A percentile compares a stretch with the other conserved stretches of the same genome.
These are phyloP conservation scores for Coemansia asiatica DNA, from an alignment of 192 early-diverging fungal species.

Conservation along the genomic window DNA sequence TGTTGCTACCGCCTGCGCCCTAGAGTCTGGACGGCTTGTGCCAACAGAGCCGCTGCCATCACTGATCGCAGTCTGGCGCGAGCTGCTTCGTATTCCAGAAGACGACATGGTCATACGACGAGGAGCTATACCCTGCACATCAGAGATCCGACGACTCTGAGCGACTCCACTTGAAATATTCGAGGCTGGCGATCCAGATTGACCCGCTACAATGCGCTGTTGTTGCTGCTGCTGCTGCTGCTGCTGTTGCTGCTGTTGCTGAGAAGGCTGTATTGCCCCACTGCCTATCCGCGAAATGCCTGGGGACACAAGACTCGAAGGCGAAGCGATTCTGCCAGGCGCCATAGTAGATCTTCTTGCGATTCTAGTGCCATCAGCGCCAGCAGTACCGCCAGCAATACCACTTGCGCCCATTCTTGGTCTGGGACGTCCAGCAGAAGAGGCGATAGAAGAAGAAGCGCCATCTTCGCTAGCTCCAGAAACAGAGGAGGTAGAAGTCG, in stretches of 20 bases:
- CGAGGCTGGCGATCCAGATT: neutral
- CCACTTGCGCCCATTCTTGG: neutral
- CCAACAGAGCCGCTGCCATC: constrained; percentile 14
- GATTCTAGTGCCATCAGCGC: neutral
- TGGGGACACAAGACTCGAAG: neutral
- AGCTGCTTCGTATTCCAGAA: constrained; percentile 23
- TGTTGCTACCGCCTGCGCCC: neutral
- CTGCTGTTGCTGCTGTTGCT: too few relatives aligned
- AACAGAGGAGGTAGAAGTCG: neutral
- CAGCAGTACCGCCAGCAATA: neutral
- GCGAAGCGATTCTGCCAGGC: constrained; percentile 19
- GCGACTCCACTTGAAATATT: neutral
- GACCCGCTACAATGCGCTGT: neutral
- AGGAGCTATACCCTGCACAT: constrained; percentile 6
- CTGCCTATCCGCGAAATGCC: neutral
- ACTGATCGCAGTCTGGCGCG: constrained; percentile 20
- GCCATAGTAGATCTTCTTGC: constrained; percentile 15
- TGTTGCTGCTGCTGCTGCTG: too few relatives aligned
- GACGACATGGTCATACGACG: constrained; percentile 30
- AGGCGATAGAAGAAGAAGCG: neutral
- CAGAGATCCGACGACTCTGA: constrained; percentile 6
- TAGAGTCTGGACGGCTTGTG: constrained; percentile 1
- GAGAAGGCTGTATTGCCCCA: neutral
- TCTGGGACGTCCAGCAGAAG: neutral
- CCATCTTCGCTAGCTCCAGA: neutral